Evolutionary conservation across 768 basidiomycete genomes (phyloP), one percentile per base, ranked within the genome.

Genomic region (Gymnopilus junonius): DNA sequence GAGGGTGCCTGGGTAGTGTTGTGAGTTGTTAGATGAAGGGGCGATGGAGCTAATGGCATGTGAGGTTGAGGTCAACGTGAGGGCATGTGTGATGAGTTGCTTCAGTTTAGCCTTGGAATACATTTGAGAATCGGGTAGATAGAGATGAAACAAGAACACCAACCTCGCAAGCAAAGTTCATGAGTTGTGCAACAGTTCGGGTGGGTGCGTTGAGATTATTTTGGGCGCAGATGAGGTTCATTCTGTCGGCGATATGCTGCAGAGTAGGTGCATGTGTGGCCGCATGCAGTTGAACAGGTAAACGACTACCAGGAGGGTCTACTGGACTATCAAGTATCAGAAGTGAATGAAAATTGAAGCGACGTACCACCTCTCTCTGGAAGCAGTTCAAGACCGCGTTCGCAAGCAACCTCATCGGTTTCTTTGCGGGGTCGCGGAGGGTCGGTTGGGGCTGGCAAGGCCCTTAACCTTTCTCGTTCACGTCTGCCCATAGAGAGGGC

Each of bases 141-240:
- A 51, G 32, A 60, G 59, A 39, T 48, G 56, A 43, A 8, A 21
- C 17, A 58, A 55, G 15, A 1, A 34, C 12, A 6, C 78, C 10
- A 63, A 91, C 91, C 81, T 94, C 92, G 68, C 88, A 90, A 1
- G 92, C 92, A 51, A 92, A 82, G 74, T 87, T 86, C 82, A 93
- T 84, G 2, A 94, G 79, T 2, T 87, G 80, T 12, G 91, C 80
- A 7, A 91, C 92, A 7, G 80, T 75, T 50, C 87, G 86, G 4
- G 85, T 80, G 0, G 92, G 91, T 17, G 82, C 74, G 2, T 78
- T 78, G 1, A 93, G 75, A 67, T 88, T 88, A 67, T 93, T 87
- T 69, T 94, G 92, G 1, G 91, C 89, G 40, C 87, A 91, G 64
- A 93, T 90, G 34, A 94, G 85, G 69, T 92, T 92, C 63, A 93